phyloP scores from a whole-genome alignment of 441 rosid genomes.

The Erysimum pusillum region DNA sequence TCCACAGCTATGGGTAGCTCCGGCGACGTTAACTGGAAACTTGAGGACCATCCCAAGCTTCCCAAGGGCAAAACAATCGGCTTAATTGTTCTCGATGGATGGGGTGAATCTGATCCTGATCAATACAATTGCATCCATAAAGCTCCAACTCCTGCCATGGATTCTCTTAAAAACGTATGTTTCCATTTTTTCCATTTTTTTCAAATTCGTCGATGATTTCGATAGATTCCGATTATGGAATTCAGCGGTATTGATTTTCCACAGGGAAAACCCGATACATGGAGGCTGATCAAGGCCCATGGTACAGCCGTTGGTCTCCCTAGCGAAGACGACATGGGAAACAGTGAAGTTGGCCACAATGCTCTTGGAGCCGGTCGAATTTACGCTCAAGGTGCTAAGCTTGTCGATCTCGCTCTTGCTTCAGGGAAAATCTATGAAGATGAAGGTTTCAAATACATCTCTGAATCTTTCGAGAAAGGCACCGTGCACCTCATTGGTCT shows the following conservation, averaged over 20 bases:
- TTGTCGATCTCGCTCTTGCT: slow-evolving; percentile 88
- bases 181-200: not conserved
- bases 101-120: slow-evolving; percentile 95
- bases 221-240: not conserved
- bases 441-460: slow-evolving; percentile 83
- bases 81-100: slow-evolving; percentile 87
- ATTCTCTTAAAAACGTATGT: slow-evolving; percentile 80
- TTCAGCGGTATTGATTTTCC: not conserved
- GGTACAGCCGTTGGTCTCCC: slow-evolving; percentile 97
- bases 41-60: slow-evolving; percentile 84
- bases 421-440: slow-evolving; percentile 88
- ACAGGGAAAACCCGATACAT: slow-evolving; percentile 75
- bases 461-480: slow-evolving; percentile 64
- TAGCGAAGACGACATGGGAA: slow-evolving; percentile 99
- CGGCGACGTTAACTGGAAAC: slow-evolving; percentile 59
- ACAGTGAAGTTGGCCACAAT: slow-evolving; percentile 98
- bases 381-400: slow-evolving; percentile 97
- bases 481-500: slow-evolving; percentile 90
- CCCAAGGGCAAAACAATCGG: slow-evolving; percentile 84
- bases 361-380: slow-evolving; percentile 98
- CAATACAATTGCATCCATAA: slow-evolving; percentile 88
- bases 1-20: slow-evolving; percentile 48
- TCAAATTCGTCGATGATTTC: not conserved
- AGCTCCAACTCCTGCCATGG: slow-evolving; percentile 93
- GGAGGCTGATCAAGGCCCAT: slow-evolving; percentile 93